phyloP scores from a whole-genome alignment of 2,329 filamentous ascomycete genomes.

The Aspergillus neoniger region DNA sequence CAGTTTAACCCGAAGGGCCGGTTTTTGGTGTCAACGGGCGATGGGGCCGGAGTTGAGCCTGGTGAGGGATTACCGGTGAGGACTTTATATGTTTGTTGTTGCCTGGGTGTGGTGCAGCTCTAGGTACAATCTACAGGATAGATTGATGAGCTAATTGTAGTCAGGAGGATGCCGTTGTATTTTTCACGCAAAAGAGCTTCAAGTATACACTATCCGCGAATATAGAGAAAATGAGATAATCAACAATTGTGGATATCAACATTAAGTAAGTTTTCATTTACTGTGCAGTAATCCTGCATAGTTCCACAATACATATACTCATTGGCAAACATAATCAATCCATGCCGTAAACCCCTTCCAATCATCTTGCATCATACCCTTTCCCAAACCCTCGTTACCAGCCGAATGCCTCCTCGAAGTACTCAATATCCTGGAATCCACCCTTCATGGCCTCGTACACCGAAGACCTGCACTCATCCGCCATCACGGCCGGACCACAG shows the following conservation, averaged over 20 bases:
- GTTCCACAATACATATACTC: neutral
- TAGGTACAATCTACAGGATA: too few species aligned
- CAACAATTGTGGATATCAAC: too few species aligned
- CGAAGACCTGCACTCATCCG: slow-evolving; percentile 43
- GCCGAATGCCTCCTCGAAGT: slow-evolving; percentile 40
- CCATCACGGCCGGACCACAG: slow-evolving; percentile 44
- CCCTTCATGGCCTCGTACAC: slow-evolving; percentile 36
- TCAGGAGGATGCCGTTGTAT: too few species aligned
- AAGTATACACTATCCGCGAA: too few species aligned
- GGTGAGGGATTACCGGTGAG: neutral
- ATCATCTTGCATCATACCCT: neutral
- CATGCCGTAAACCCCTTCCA: neutral
- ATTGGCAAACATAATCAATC: neutral
- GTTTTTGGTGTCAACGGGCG: neutral
- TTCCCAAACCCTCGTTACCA: neutral
- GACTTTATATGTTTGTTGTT: too few species aligned
- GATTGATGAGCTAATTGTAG: too few species aligned
- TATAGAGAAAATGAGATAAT: too few species aligned
- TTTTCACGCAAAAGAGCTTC: too few species aligned
- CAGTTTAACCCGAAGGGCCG: neutral
- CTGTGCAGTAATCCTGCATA: neutral
- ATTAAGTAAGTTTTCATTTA: neutral
- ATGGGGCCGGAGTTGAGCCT: too few species aligned
- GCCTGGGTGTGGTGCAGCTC: too few species aligned
- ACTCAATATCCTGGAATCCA: slow-evolving; percentile 37